These are phyloP conservation scores for Pseudopithomyces chartarum DNA, from an alignment of 2,329 filamentous ascomycete species.

Conservation along the genomic window DNA sequence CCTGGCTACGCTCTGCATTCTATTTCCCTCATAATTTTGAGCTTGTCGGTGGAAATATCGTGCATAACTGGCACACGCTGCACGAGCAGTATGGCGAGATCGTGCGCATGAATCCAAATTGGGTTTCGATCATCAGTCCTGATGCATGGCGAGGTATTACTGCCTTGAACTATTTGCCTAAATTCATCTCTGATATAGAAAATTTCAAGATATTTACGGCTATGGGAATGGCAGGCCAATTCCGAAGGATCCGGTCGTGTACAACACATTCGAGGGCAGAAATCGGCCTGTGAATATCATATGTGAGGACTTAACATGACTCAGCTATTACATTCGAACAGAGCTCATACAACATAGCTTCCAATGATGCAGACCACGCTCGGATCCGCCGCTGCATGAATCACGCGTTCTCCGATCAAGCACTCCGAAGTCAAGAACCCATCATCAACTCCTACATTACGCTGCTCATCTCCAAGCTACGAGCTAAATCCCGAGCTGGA, in stretches of 20 bases:
- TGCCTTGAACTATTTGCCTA: not conserved
- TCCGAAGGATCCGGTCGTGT: slow-evolving; percentile 16
- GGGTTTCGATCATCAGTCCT: slow-evolving; percentile 13
- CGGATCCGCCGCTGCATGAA: slow-evolving; percentile 21
- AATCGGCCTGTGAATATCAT: slow-evolving; percentile 11
- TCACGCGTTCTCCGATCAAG: slow-evolving; percentile 21
- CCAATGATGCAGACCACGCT: slow-evolving; percentile 17
- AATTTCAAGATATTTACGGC: slow-evolving; percentile 16
- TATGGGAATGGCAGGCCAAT: slow-evolving; percentile 11
- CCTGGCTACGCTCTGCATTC: slow-evolving; percentile 32
- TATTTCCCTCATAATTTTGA: slow-evolving; percentile 18
- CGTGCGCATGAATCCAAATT: slow-evolving; percentile 7
- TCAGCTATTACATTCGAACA: too few species aligned
- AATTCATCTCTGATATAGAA: not conserved
- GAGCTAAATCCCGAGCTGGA: slow-evolving; percentile 7
- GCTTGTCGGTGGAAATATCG: slow-evolving; percentile 13
- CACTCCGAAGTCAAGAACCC: slow-evolving; percentile 21
- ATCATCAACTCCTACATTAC: slow-evolving; percentile 23
- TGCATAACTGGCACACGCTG: slow-evolving; percentile 5
- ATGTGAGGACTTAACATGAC: not conserved
- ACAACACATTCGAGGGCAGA: slow-evolving; percentile 4
- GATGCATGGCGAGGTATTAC: slow-evolving; percentile 18
- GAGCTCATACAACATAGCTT: slow-evolving; percentile 5
- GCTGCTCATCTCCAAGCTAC: slow-evolving; percentile 17
- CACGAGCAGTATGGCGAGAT: slow-evolving; percentile 13